Evolutionary conservation across 352 stramenopile genomes (phyloP), one percentile per base, ranked within the genome.

Genomic region (Phytophthora palmivora): DNA sequence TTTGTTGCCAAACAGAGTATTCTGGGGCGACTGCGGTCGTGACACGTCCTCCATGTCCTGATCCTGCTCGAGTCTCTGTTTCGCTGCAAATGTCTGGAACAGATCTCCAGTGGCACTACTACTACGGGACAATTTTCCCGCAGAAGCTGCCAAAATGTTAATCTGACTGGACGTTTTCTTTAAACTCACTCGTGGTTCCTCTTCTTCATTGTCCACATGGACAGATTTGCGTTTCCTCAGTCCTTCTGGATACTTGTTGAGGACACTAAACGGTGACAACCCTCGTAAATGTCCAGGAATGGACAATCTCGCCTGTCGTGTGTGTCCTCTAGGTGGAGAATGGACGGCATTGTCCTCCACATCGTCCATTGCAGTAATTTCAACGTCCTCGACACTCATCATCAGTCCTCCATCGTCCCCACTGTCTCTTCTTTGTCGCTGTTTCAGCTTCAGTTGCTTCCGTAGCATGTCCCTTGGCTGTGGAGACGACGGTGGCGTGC

Each of bases 191-290:
- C 76, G 58, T 30, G 34, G 30, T 43, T 65, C 58, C 0, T 57
- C 67, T 7, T 70, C 43, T 16, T 56, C 47, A 39, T 70, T 69
- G n/a, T 83, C 74, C 32, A 91, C 76, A 52, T 89, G 75, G 18
- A 79, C 63, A 26, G 80, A 92, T 65, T 94, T 94, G 43, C 86
- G 80, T 65, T 94, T 94, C 11, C 82, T 74, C 39, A 92, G 59
- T 5, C 86, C 84, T 57, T 92, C 83, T 1, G 83, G 83, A 21
- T 79, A 84, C 51, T 86, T 87, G 28, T 56, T 88, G 16, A 89
- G 63, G 46, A 87, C 72, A 59, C 67, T 85, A 49, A 89, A 87
- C 8, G 79, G 71, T 37, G 82, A 86, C 49, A 69, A 38, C 21
- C 74, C 63, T 2, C 78, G 72, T 33, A 92, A 63, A 56, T 92